Evolutionary conservation across 495 filamentous ascomycete genomes (phyloP).

Genomic region (Xylaria bambusicola): DNA sequence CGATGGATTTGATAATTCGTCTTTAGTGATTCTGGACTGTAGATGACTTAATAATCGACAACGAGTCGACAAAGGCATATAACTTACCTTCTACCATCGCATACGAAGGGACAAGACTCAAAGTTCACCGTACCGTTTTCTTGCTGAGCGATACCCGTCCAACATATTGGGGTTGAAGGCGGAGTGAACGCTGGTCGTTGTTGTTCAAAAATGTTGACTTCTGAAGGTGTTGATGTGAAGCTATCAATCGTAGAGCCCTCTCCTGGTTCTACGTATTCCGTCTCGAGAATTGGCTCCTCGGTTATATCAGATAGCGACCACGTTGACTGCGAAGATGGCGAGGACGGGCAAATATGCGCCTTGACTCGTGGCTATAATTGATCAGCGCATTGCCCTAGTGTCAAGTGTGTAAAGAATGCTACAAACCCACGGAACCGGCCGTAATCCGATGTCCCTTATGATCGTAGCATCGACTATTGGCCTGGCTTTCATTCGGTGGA

Average conservation of each 20-base stretch:
- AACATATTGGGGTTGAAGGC: conserved; percentile 18
- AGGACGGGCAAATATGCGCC: not conserved
- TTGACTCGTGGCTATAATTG: not conserved
- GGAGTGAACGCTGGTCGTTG: conserved; percentile 24
- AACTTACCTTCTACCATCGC: conserved; percentile 28
- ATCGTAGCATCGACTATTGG: conserved; percentile 35
- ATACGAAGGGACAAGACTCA: not conserved
- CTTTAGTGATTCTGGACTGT: conserved; percentile 26
- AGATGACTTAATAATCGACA: not conserved
- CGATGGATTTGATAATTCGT: conserved; percentile 15
- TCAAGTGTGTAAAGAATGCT: not conserved
- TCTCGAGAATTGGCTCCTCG: not conserved
- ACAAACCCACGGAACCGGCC: conserved; percentile 39
- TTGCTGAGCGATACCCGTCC: not conserved
- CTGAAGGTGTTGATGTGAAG: not conserved
- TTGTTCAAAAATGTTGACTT: not conserved
- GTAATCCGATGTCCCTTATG: conserved; percentile 39
- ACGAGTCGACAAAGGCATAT: not conserved
- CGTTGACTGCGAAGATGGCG: not conserved
- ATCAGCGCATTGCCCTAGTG: not conserved
- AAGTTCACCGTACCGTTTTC: not conserved
- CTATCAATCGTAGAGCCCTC: not conserved
- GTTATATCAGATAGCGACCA: not conserved
- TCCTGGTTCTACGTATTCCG: not conserved
- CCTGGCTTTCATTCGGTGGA: conserved; percentile 29